Base-by-base conservation (phyloP, 805 yeast genomes). In the Teunomyces tritomae region DNA sequence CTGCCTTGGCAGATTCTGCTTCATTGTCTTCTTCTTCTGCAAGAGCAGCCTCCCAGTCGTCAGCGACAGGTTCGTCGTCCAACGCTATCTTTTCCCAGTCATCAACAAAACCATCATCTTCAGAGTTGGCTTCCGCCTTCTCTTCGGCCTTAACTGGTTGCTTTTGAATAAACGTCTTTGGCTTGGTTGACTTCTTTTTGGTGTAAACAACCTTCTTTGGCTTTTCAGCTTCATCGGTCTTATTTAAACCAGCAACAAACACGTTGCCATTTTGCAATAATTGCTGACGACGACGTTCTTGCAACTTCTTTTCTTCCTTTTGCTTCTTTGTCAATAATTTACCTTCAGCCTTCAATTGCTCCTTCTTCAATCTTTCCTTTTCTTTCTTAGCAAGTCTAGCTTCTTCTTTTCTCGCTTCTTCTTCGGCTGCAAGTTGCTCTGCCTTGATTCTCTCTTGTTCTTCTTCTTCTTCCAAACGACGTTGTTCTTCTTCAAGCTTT, bases 331-430 rank as follows among this genome's bases (percentile, higher is more conserved):
- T 87, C 63, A 94, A 73, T 47, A 85, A 83, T 65, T 94, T 94
- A 62, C 99, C 99, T 71, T 92, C 97, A 30, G 97, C 94, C 71
- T 88, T 89, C 66, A 94, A 82, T 71, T 89, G 92, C 61, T 94
- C 99, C 56, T 81, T 85, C 76, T 87, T 90, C 50, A 79, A 78
- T 70, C 79, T 86, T 61, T 92, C 97, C 65, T 82, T 87, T 69
- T 94, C 99, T 61, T 84, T 89, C 80, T 87, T 92, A 9, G 75
- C 77, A 34, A 72, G 78, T 57, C 70, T 75, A 47, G 77, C 80
- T 33, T 80, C 83, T 56, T 80, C 91, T 53, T 74, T 75, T 47
- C 72, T 80, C 24, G 68, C 87, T 61, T 84, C 96, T 62, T 84
- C 94, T 56, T 76, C 84, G 36, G 71, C 75, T 4, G 71, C 71